These are phyloP conservation scores for Paracamarosporium sp. DNA, from an alignment of 2,329 filamentous ascomycete genomes.

Conservation along the genomic window DNA sequence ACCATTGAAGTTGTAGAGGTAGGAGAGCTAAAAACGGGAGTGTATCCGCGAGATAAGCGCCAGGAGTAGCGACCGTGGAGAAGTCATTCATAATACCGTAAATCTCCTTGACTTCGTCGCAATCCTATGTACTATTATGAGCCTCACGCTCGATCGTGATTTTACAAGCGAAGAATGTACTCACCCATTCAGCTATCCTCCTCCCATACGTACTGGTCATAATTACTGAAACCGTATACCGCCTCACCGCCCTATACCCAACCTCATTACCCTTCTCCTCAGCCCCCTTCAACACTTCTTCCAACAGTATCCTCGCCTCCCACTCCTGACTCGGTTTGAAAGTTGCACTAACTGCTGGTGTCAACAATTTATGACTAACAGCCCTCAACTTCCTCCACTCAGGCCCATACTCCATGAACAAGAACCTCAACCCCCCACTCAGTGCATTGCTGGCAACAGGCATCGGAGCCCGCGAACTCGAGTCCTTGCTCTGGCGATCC, in stretches of 20 bases:
- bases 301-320: conserved; percentile 54
- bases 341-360: conserved; percentile 43
- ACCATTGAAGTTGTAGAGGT: conserved; percentile 38
- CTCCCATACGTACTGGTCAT: conserved; percentile 46
- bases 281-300: conserved; percentile 47
- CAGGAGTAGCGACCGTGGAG: conserved; percentile 33
- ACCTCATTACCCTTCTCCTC: conserved; percentile 23
- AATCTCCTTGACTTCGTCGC: conserved; percentile 39
- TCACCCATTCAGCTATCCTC: conserved; percentile 40
- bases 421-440: conserved; percentile 49
- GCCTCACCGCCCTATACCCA: conserved; percentile 35
- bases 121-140: conserved; percentile 23
- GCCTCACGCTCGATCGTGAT: neutral
- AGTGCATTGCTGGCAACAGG: conserved; percentile 51
- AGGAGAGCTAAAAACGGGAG: conserved; percentile 36
- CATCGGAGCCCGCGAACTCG: conserved; percentile 45
- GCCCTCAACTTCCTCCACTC: conserved; percentile 50
- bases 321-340: conserved; percentile 56
- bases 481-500: conserved; percentile 47
- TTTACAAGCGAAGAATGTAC: conserved; percentile 10
- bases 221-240: conserved; percentile 43
- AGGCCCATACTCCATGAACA: conserved; percentile 51
- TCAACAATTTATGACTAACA: conserved; percentile 49
- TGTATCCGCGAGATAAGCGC: conserved; percentile 40
- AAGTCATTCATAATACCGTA: conserved; percentile 46